Percentiles rank a stretch among this genome's conserved stretches.
Evolutionary conservation across 805 yeast genomes (phyloP).

Genomic region (Wickerhamomyces kurtzmanii): DNA sequence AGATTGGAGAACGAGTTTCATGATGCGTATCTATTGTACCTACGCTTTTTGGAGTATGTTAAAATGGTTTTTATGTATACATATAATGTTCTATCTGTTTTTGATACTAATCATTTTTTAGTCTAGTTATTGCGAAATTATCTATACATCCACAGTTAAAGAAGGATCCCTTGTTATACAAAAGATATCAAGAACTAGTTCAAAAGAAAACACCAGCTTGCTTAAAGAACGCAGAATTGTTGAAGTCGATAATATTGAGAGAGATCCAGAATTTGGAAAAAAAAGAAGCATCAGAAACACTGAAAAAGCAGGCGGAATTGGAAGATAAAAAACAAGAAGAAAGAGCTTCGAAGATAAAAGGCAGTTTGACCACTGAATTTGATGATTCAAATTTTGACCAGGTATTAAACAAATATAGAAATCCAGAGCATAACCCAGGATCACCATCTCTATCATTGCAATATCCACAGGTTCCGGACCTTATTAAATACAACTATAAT

Average conservation of each 20-base stretch:
- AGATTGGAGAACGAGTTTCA: constrained; percentile 29
- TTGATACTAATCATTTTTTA: not conserved
- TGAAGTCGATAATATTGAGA: constrained; percentile 17
- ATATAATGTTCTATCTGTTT: not conserved
- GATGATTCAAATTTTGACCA: constrained; percentile 11
- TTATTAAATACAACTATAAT: no score
- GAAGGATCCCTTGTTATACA: constrained; percentile 9
- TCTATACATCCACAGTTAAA: constrained; percentile 35
- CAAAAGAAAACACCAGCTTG: constrained; percentile 14
- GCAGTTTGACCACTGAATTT: constrained; percentile 3
- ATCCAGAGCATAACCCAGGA: no score
- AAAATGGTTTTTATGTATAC: no score
- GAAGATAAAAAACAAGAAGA: constrained; percentile 8
- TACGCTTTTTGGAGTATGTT: constrained; percentile 41
- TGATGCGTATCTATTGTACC: constrained; percentile 46
- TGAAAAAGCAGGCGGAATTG: constrained; percentile 9
- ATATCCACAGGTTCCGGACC: no score
- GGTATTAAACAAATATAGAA: no score
- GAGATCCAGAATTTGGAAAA: constrained; percentile 20
- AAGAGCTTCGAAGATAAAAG: not conserved
- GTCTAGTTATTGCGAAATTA: constrained; percentile 34
- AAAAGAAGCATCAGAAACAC: constrained; percentile 15
- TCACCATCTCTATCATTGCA: no score
- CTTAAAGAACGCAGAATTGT: constrained; percentile 14
- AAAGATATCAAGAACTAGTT: constrained; percentile 8